phyloP scores from a whole-genome alignment of 2,329 filamentous ascomycete species.

The Colletotrichum gloeosporioides region DNA sequence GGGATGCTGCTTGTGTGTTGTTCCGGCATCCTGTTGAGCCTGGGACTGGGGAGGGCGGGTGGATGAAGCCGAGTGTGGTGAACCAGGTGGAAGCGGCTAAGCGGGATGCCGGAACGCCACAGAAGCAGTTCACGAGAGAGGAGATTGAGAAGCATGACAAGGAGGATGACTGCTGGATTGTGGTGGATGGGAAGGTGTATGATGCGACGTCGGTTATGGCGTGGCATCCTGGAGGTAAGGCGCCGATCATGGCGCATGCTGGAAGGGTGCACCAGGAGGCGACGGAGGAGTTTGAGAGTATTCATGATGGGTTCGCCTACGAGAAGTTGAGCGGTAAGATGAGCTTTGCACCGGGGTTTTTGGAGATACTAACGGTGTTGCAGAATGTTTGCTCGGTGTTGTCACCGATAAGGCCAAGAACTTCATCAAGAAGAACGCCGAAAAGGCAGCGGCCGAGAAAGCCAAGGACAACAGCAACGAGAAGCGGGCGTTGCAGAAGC shows the following conservation, averaged over 20 bases:
- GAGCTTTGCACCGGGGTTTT: rapidly evolving
- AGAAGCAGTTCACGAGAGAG: conserved; percentile 56
- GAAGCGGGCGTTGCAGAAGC: conserved; percentile 43
- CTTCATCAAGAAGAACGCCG: conserved; percentile 49
- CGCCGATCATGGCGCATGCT: conserved; percentile 52
- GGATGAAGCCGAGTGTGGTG: conserved; percentile 55
- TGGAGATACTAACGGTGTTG: not conserved
- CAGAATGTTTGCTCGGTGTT: conserved; percentile 54
- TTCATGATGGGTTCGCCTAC: conserved; percentile 57
- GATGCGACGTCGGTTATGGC: conserved; percentile 50
- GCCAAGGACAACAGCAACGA: conserved; percentile 29
- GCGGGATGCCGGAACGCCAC: conserved; percentile 46
- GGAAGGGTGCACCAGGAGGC: conserved; percentile 54
- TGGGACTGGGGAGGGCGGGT: conserved; percentile 47
- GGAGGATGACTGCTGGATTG: conserved; percentile 57
- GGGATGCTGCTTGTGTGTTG: conserved; percentile 32
- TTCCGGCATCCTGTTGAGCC: conserved; percentile 54
- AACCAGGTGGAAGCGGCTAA: conserved; percentile 48
- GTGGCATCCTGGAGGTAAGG: conserved; percentile 56
- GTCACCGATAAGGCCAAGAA: conserved; percentile 54
- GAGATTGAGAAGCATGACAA: conserved; percentile 58
- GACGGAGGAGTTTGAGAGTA: conserved; percentile 52
- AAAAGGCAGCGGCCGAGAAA: conserved; percentile 42
- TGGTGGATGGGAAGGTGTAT: conserved; percentile 56
- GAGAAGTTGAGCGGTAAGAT: conserved; percentile 48